Base-by-base conservation (phyloP, 257 asterid genomes). In the Solanum chiquidenum region DNA sequence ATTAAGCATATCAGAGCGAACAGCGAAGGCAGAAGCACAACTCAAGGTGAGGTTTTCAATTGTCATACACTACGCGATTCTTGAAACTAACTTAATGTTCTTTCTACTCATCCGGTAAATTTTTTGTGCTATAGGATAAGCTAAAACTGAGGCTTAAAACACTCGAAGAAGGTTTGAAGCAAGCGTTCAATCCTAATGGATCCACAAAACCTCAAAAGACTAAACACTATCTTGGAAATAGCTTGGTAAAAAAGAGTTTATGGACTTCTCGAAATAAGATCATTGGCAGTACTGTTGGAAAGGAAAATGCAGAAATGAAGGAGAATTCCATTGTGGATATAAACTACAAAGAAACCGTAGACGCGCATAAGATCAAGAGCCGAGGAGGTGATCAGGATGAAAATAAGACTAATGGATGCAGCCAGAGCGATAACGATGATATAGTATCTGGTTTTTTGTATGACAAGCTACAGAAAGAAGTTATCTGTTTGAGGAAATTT, bases 391-490 rank as follows among this genome's bases (percentile, higher is more conserved):
- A 85, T 72, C 89, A 87, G 55, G 88, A 92, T 73, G 94, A 89
- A 66, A 75, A 35, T 79, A 74, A 88, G 88, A 87, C 84, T 60
- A 75, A 44, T 79, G 94, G 85, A 86, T 85, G 86, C 29, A 89
- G 86, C 72, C 90, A 62, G 64, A 44, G 23, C 27, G 90, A 88
- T 34, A 73, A 40, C 23, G 95, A 95, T 55, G 99, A 96, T 87
- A 52, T 85, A 89, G 98, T 95, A 20, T 94, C 99, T 0, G 99
- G 99, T 55, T 91, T 93, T 88, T 77, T 96, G 84, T 96, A 95
- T 38, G 99, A 96, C 90, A 90, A 91, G 90, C 98, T 95, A 72
- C 99, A 96, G 93, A 96, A 91, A 92, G 99, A 96, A 91, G 97
- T 96, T 88, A 87, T 94, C 83, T 88, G 66, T 64, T 90, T 94